Conservation (phyloP, 2,329 filamentous ascomycete species). For the Cercospora sojina region DNA sequence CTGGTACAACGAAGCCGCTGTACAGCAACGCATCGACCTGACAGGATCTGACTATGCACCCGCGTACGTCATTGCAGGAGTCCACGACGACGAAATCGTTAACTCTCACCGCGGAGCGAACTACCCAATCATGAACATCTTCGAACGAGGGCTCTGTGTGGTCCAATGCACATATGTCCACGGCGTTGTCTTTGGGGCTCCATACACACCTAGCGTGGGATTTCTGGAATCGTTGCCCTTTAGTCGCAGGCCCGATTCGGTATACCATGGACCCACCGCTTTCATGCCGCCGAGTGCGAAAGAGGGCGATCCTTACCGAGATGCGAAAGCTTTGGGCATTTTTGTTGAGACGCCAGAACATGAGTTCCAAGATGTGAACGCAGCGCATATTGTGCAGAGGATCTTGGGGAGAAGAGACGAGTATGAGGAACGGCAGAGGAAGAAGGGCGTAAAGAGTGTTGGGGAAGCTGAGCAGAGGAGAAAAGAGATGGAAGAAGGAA, state of each 20-base stretch:
- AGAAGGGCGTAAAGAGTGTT: slow-evolving; percentile 83
- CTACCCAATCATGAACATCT: slow-evolving; percentile 99
- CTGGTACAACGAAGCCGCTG: slow-evolving; percentile 70
- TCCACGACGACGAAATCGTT: slow-evolving; percentile 93
- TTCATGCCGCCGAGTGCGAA: slow-evolving; percentile 65
- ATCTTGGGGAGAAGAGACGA: slow-evolving; percentile 83
- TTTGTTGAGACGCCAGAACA: slow-evolving; percentile 77
- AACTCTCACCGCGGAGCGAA: slow-evolving; percentile 97
- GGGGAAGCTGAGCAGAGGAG: slow-evolving; percentile 58
- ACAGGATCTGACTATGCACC: slow-evolving; percentile 73
- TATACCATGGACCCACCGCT: slow-evolving; percentile 94
- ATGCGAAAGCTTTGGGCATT: slow-evolving; percentile 77
- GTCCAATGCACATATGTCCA: slow-evolving; percentile 93
- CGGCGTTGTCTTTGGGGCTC: slow-evolving; percentile 83
- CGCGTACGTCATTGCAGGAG: slow-evolving; percentile 84
- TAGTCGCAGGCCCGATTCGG: slow-evolving; percentile 59
- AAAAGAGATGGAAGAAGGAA: slow-evolving; percentile 14
- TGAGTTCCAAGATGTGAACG: slow-evolving; percentile 82
- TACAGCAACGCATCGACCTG: slow-evolving; percentile 61
- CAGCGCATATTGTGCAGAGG: slow-evolving; percentile 83
- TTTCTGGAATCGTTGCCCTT: slow-evolving; percentile 76
- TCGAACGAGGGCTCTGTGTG: slow-evolving; percentile 91
- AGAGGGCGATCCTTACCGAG: slow-evolving; percentile 62
- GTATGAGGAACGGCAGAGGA: slow-evolving; percentile 87
- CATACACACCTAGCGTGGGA: slow-evolving; percentile 75